Conservation (phyloP, 768 basidiomycete genomes). For the Tylopilus balloui region DNA sequence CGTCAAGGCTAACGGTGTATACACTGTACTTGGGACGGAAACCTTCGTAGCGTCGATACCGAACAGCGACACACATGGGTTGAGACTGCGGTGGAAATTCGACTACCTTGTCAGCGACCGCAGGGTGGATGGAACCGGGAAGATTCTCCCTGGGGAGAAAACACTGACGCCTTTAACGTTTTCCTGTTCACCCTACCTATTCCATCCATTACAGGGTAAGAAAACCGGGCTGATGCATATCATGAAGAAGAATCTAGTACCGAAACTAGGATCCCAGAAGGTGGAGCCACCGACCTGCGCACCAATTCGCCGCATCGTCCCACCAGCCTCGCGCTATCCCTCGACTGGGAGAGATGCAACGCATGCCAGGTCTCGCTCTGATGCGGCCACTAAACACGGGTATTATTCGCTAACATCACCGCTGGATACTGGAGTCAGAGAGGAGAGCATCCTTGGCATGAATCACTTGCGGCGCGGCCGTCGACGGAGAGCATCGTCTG, state of each 20-base stretch:
- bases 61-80: slow-evolving; percentile 16
- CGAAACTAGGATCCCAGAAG: slow-evolving; percentile 64
- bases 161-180: slow-evolving; percentile 68
- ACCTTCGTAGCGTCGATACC: slow-evolving; percentile 23
- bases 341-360: slow-evolving; percentile 1
- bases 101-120: slow-evolving; percentile 73
- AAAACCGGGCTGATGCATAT: slow-evolving; percentile 67
- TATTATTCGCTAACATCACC: slow-evolving; percentile 11
- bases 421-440: not conserved
- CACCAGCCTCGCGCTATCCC: slow-evolving; percentile 4
- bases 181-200: slow-evolving; percentile 61
- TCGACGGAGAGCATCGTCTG: slow-evolving; percentile 46
- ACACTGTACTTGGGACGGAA: slow-evolving; percentile 68
- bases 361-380: slow-evolving; percentile 22
- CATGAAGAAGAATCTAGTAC: slow-evolving; percentile 61
- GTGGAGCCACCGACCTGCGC: slow-evolving; percentile 41
- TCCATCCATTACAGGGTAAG: slow-evolving; percentile 60
- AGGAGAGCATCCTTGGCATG: not conserved
- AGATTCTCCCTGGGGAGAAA: slow-evolving; percentile 60
- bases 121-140: slow-evolving; percentile 41
- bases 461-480: slow-evolving; percentile 20
- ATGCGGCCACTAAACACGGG: slow-evolving; percentile 17
- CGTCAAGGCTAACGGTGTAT: slow-evolving; percentile 70
- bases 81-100: slow-evolving; percentile 67
- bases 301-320: not conserved